Evolutionary conservation across 345 rosid genomes (phyloP).

Genomic region (Populus simonii): DNA sequence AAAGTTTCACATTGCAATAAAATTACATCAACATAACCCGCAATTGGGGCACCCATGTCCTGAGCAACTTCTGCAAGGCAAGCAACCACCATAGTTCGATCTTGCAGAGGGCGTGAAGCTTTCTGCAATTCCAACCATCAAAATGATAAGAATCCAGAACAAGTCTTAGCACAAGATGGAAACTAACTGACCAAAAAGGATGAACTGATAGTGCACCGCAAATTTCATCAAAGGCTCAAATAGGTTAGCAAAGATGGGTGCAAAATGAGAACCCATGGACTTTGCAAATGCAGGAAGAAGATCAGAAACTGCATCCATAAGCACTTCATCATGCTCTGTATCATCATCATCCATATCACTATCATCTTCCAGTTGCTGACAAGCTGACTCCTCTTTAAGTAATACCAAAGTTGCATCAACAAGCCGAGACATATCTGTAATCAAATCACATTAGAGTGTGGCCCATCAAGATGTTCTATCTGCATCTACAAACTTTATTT

Average conservation of each 20-base stretch:
- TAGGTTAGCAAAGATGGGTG: conserved; percentile 72
- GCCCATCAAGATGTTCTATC: conserved; percentile 5
- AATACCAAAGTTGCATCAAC: conserved; percentile 70
- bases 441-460: conserved; percentile 3
- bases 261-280: conserved; percentile 91
- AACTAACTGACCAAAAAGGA: conserved; percentile 2
- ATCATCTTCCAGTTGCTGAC: conserved; percentile 72
- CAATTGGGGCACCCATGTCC: conserved; percentile 93
- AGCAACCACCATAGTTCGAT: conserved; percentile 97
- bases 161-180: conserved; percentile 2
- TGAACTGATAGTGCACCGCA: conserved; percentile 53
- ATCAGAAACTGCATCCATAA: conserved; percentile 98
- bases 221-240: conserved; percentile 96
- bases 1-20: neutral
- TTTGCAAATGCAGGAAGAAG: conserved; percentile 97
- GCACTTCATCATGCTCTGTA: conserved; percentile 82
- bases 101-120: conserved; percentile 81
- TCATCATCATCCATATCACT: conserved; percentile 82
- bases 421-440: conserved; percentile 71
- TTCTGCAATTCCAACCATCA: conserved; percentile 46
- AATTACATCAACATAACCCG: conserved; percentile 82
- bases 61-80: conserved; percentile 99
- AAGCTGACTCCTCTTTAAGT: conserved; percentile 84
- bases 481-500: neutral
- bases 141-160: conserved; percentile 14